A percentile compares a stretch with the other conserved stretches of the same genome.
phyloP scores from a whole-genome alignment of 2,329 filamentous ascomycete genomes.

The Talaromyces islandicus region DNA sequence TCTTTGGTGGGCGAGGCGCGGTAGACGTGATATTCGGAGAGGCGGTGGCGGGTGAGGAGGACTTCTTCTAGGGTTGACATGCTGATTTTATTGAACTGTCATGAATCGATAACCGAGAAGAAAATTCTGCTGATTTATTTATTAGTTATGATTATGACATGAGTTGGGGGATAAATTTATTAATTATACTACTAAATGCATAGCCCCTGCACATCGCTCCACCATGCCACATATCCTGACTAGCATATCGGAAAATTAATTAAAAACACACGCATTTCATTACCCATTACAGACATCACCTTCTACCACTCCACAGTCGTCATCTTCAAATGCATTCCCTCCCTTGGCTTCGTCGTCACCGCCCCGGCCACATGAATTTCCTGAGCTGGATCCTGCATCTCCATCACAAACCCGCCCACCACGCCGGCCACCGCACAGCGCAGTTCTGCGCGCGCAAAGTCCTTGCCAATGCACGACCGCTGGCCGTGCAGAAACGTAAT shows the following conservation, averaged over 20 bases:
- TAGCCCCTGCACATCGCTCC: no score
- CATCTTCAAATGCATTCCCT: constrained; percentile 33
- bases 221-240: no score
- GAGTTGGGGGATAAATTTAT: no score
- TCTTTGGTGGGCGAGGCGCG: background rate
- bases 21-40: background rate
- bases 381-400: constrained; percentile 32
- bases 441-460: constrained; percentile 38
- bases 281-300: no score
- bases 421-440: constrained; percentile 34
- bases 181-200: no score
- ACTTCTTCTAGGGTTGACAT: background rate
- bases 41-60: background rate
- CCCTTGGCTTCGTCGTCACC: constrained; percentile 34
- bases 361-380: constrained; percentile 30
- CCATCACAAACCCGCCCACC: constrained; percentile 29
- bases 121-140: no score
- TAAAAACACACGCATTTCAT: no score
- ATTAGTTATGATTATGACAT: no score
- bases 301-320: constrained; percentile 20
- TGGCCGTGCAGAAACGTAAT: constrained; percentile 37
- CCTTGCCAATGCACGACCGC: constrained; percentile 34
- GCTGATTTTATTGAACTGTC: background rate
- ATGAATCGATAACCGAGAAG: background rate
- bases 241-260: no score